A percentile compares a stretch with the other conserved stretches of the same genome.
Evolutionary conservation across 495 filamentous ascomycete genomes (phyloP).

Genomic region (Podospora anserina): DNA sequence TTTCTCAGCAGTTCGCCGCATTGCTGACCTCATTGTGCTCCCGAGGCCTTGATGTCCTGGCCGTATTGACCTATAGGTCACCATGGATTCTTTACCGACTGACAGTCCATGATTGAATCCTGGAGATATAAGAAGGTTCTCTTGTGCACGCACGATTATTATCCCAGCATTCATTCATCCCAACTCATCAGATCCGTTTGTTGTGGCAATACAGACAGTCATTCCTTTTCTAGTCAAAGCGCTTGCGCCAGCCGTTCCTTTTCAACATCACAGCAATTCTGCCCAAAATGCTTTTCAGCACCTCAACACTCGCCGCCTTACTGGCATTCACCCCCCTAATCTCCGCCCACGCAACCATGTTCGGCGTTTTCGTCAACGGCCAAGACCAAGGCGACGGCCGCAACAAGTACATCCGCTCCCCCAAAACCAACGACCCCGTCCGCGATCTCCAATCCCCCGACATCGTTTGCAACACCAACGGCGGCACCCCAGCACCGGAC

Average conservation of each 20-base stretch:
- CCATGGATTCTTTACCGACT: neutral
- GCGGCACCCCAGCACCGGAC: slow-evolving; percentile 27
- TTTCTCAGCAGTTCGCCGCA: neutral
- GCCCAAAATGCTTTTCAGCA: slow-evolving; percentile 11
- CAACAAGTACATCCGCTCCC: slow-evolving; percentile 38
- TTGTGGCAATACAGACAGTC: neutral
- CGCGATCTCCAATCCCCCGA: slow-evolving; percentile 34
- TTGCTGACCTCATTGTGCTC: neutral
- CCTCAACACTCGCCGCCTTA: neutral
- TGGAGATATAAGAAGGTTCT: neutral
- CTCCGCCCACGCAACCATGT: slow-evolving; percentile 43
- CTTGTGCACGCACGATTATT: neutral
- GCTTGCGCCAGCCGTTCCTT: neutral
- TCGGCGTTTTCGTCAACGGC: slow-evolving; percentile 41
- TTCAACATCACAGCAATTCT: neutral
- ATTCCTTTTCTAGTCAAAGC: neutral
- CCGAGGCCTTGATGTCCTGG: neutral
- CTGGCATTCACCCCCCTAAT: slow-evolving; percentile 32
- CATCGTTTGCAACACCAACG: slow-evolving; percentile 47
- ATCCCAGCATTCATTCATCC: neutral
- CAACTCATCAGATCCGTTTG: neutral
- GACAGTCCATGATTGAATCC: neutral
- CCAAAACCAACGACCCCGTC: slow-evolving; percentile 29
- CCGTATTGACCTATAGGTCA: neutral
- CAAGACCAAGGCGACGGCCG: slow-evolving; percentile 41